Conservation (phyloP, 1,139 yeast genomes). For the Pichia sp. region DNA sequence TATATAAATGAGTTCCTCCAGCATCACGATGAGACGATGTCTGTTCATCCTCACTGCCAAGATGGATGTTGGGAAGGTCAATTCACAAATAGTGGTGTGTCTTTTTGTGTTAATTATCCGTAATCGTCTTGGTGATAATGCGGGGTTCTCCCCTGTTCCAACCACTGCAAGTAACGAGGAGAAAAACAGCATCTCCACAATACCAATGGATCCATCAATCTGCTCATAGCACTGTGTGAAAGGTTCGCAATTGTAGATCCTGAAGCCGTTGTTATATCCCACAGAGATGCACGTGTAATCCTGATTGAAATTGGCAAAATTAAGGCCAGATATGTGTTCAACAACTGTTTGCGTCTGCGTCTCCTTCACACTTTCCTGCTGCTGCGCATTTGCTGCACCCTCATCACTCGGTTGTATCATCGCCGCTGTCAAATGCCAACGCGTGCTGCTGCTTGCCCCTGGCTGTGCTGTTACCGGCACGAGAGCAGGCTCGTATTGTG, state of each 20-base stretch:
- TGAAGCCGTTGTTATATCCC: conserved; percentile 47
- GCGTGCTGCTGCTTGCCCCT: too few relatives aligned
- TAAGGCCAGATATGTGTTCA: conserved; percentile 25
- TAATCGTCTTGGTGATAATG: conserved; percentile 38
- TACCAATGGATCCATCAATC: conserved; percentile 29
- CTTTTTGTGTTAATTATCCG: conserved; percentile 64
- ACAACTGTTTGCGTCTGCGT: too few relatives aligned
- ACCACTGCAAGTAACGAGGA: conserved; percentile 64
- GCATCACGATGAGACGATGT: conserved; percentile 53
- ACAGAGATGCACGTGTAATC: conserved; percentile 57
- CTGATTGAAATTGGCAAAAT: conserved; percentile 56
- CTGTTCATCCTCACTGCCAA: conserved; percentile 59
- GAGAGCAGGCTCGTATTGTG: too few relatives aligned
- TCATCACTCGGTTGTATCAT: too few relatives aligned
- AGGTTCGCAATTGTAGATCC: conserved; percentile 55
- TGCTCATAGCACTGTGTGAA: conserved; percentile 48
- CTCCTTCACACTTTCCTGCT: too few relatives aligned
- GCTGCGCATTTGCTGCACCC: too few relatives aligned
- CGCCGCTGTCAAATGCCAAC: too few relatives aligned
- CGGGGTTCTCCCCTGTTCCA: conserved; percentile 37
- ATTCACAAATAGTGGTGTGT: conserved; percentile 60
- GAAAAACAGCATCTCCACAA: conserved; percentile 62
- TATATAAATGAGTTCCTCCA: conserved; percentile 60
- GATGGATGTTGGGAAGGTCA: conserved; percentile 58
- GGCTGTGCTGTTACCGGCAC: too few relatives aligned